These are phyloP conservation scores for Claviceps sorghi DNA, from an alignment of 2,329 filamentous ascomycete genomes.

Conservation along the genomic window DNA sequence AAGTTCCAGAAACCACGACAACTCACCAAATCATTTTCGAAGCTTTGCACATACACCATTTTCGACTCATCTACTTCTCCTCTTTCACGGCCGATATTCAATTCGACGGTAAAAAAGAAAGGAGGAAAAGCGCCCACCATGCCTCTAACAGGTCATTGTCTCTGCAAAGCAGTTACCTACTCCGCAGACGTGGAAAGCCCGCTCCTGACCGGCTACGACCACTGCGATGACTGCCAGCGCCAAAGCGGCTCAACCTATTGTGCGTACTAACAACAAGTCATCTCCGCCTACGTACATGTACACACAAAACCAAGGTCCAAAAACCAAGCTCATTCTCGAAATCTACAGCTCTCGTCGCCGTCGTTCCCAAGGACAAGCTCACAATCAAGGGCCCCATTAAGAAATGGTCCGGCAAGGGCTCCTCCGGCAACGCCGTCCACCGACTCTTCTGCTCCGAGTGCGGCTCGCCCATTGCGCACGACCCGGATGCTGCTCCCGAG, in stretches of 20 bases:
- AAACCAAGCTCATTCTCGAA: constrained; percentile 9
- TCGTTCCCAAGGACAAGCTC: constrained; percentile 52
- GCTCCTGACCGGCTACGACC: constrained; percentile 48
- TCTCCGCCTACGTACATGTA: too few relatives aligned
- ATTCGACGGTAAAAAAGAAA: neutral
- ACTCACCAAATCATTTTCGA: too few relatives aligned
- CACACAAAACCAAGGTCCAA: constrained; percentile 15
- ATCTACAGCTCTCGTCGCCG: constrained; percentile 44
- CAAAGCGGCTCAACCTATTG: constrained; percentile 56
- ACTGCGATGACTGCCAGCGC: constrained; percentile 61
- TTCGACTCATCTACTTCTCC: too few relatives aligned
- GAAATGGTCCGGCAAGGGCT: constrained; percentile 45
- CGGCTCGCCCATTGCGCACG: constrained; percentile 55
- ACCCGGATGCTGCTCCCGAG: constrained; percentile 53
- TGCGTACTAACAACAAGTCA: constrained; percentile 17
- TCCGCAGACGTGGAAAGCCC: constrained; percentile 37
- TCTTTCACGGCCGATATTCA: neutral
- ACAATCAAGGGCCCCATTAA: constrained; percentile 49
- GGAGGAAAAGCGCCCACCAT: constrained; percentile 26
- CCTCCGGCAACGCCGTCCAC: constrained; percentile 48
- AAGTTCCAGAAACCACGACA: neutral
- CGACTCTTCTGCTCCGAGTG: constrained; percentile 57
- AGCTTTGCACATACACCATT: too few relatives aligned
- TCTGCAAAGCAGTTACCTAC: constrained; percentile 60
- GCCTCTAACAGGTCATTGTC: constrained; percentile 55